A percentile compares a stretch with the other conserved stretches of the same genome.
These are phyloP conservation scores for Mediolabrus comicus DNA, from an alignment of 108 stramenopile species.

Conservation along the genomic window DNA sequence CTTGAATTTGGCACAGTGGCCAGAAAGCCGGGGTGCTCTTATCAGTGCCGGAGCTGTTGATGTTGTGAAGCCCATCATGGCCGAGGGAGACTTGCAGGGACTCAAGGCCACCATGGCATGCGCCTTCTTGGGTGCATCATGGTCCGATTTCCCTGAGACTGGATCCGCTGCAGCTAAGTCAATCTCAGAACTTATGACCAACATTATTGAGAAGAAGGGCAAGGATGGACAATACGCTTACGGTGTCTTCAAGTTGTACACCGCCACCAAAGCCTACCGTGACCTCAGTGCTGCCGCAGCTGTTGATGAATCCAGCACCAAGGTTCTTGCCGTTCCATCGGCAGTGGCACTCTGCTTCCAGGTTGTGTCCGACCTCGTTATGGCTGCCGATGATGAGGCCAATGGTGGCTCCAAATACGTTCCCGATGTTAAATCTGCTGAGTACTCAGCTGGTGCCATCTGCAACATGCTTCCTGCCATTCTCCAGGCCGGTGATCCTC, in stretches of 20 bases:
- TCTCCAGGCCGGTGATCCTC: slow-evolving; percentile 77
- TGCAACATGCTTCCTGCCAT: slow-evolving; percentile 86
- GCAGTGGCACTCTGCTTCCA: slow-evolving; percentile 85
- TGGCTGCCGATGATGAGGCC: slow-evolving; percentile 86
- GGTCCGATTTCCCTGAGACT: slow-evolving; percentile 81
- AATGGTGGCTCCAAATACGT: slow-evolving; percentile 92
- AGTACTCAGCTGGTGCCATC: slow-evolving; percentile 79
- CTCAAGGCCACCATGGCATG: slow-evolving; percentile 93
- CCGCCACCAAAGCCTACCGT: slow-evolving; percentile 87
- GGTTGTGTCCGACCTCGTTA: slow-evolving; percentile 86
- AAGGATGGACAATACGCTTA: slow-evolving; percentile 92
- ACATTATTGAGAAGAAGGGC: slow-evolving; percentile 90
- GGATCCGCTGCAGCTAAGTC: slow-evolving; percentile 85
- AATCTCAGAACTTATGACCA: slow-evolving; percentile 88
- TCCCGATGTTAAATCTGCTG: slow-evolving; percentile 86
- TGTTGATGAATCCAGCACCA: slow-evolving; percentile 57
- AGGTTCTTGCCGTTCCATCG: slow-evolving; percentile 83
- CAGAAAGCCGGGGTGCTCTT: slow-evolving; percentile 76
- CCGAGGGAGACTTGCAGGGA: slow-evolving; percentile 87
- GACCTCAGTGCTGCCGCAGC: slow-evolving; percentile 72
- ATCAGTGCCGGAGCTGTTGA: slow-evolving; percentile 84
- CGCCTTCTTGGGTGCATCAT: slow-evolving; percentile 81
- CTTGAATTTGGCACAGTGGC: slow-evolving; percentile 88
- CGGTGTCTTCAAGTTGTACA: slow-evolving; percentile 93
- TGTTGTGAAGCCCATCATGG: slow-evolving; percentile 89